These are phyloP conservation scores for Catunica adiposa DNA, from an alignment of 2,329 filamentous ascomycete genomes.

Conservation along the genomic window DNA sequence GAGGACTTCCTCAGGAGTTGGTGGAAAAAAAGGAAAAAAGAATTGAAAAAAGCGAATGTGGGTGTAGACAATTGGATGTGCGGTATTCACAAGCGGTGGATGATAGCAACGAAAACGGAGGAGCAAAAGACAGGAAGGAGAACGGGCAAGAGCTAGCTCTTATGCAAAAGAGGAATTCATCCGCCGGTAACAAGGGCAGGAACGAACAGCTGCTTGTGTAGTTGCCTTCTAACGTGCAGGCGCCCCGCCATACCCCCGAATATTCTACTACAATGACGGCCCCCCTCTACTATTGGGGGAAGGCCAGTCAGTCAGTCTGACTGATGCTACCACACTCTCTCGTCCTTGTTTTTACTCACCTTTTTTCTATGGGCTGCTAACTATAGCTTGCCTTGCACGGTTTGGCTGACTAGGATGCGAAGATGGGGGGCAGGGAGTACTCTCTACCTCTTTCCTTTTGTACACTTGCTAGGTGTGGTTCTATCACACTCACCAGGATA, in stretches of 20 bases:
- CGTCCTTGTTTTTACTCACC: too few relatives aligned
- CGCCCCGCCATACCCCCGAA: neutral
- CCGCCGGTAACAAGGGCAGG: neutral
- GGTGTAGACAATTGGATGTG: slow-evolving; percentile 2
- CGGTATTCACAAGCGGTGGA: slow-evolving; percentile 4
- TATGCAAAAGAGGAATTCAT: slow-evolving; percentile 5
- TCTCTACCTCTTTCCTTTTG: too few relatives aligned
- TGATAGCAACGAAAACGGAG: slow-evolving; percentile 15
- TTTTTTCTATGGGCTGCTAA: too few relatives aligned
- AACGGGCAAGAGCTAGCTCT: slow-evolving; percentile 12
- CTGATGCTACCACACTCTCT: too few relatives aligned
- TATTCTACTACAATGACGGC: neutral
- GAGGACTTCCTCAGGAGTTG: slow-evolving; percentile 48
- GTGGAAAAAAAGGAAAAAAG: slow-evolving; percentile 30
- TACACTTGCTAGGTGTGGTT: too few relatives aligned
- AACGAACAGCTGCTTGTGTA: slow-evolving; percentile 1
- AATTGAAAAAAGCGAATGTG: slow-evolving; percentile 3
- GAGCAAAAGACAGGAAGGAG: slow-evolving; percentile 16
- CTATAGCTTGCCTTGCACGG: too few relatives aligned
- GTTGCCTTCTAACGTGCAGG: neutral
- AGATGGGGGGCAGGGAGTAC: too few relatives aligned
- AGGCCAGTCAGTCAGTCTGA: neutral
- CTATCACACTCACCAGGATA: neutral
- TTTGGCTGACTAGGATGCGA: too few relatives aligned
- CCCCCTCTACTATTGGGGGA: neutral